Conservation (phyloP, 2,329 filamentous ascomycete genomes). For the Elsinoe arachidis region DNA sequence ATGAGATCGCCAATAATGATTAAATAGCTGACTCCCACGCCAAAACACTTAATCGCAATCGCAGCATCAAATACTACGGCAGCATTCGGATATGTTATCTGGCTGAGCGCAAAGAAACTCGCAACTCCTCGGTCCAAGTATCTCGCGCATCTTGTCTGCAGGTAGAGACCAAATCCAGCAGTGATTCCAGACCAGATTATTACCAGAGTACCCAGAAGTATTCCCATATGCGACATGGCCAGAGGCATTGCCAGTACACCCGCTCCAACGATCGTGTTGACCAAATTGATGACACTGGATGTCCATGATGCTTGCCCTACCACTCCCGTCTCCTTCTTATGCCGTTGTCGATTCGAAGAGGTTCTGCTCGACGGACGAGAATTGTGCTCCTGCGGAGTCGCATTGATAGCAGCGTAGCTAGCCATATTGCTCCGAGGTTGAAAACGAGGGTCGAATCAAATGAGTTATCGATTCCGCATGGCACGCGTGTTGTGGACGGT, state of each 20-base stretch:
- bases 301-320: slow-evolving; percentile 74
- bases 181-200: slow-evolving; percentile 88
- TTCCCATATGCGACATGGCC: slow-evolving; percentile 91
- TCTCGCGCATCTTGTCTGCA: slow-evolving; percentile 84
- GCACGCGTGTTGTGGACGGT: neutral
- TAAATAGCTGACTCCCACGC: slow-evolving; percentile 91
- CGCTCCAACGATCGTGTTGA: slow-evolving; percentile 95
- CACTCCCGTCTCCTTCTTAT: slow-evolving; percentile 61
- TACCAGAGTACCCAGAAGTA: slow-evolving; percentile 70
- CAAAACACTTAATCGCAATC: slow-evolving; percentile 96
- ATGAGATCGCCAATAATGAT: slow-evolving; percentile 98
- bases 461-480: slow-evolving; percentile 1
- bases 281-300: slow-evolving; percentile 87
- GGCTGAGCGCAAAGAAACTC: slow-evolving; percentile 93
- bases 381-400: slow-evolving; percentile 31
- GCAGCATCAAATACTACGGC: slow-evolving; percentile 92
- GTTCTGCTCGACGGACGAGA: slow-evolving; percentile 34
- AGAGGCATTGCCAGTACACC: slow-evolving; percentile 94
- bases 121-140: slow-evolving; percentile 84
- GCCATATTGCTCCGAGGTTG: slow-evolving; percentile 30
- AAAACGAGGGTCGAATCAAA: neutral
- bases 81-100: slow-evolving; percentile 93
- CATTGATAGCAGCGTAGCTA: slow-evolving; percentile 38
- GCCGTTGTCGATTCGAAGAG: slow-evolving; percentile 43
- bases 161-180: slow-evolving; percentile 85